Evolutionary conservation across 768 basidiomycete species (phyloP), one percentile per base, ranked within the genome.

Genomic region (Podaxis mareebaensis): DNA sequence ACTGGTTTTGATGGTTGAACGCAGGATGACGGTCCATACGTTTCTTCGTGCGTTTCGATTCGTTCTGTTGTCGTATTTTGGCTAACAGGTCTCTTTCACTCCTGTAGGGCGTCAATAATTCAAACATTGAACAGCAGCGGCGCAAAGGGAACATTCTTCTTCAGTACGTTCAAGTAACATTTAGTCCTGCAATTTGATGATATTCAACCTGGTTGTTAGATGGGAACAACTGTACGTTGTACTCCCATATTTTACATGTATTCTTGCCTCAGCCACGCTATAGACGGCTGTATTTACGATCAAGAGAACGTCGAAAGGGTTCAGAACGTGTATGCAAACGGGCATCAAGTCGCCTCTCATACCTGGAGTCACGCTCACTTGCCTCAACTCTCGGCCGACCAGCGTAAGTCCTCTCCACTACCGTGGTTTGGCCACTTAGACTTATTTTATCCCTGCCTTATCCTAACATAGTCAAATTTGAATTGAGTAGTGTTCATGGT

Each of bases 11-110:
- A 51, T 36, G 13, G 10, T 13, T 22, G 24, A 62, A 53, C 15
- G 5, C 40, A 80, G 79, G 80, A 82, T 61, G 81, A 82, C 63
- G 81, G 81, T 8, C 80, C 81, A 12, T 81, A 70, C 62, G 63
- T 73, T 3, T 79, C 76, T 54, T 52, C 76, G 76, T 79, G 63
- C 59, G 75, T 17, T 28, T n/a, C 6, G 13, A 42, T 12, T 13
- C 10, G 6, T 42, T 26, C 2, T 30, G 20, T n/a, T 12, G 20
- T 13, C 36, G 38, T 24, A 13, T 17, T 13, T 22, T 24, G n/a
- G 6, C 33, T 10, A 28, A 60, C 7, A 22, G 13, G 49, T 17
- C 13, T n/a, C 12, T 36, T 11, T 26, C 24, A 24, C 26, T 1
- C 46, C 17, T 66, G 8, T 26, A 73, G 72, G 42, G 64, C 68